Base-by-base conservation (phyloP, 495 filamentous ascomycete species). In the Trichoderma parareesei region DNA sequence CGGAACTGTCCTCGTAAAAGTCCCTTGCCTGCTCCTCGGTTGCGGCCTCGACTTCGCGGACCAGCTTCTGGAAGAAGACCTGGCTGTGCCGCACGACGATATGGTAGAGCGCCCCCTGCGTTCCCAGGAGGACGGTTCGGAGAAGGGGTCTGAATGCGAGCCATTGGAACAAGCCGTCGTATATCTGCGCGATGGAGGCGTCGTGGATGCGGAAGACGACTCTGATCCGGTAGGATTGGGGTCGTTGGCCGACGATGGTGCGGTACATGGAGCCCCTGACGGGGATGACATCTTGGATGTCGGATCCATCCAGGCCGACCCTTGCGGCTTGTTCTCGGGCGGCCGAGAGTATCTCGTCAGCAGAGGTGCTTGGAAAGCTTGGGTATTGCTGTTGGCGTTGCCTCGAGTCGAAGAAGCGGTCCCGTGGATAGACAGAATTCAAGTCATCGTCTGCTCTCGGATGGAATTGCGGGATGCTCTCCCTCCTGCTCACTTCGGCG, bases 201-300 rank as follows among this genome's bases (percentile, higher is more conserved):
- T 38, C 6, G 1, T 37, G 38, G 48, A 65, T 53, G 2, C 63
- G 61, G 35, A 70, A 66, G 35, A 65, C 57, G 27, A 67, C 40
- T 5, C 68, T 63, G 61, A 41, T 62, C 44, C 60, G 48, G 44
- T 69, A 67, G 20, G 64, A 61, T 44, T 66, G 66, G 6, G 66
- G 61, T 18, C 66, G 7, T 57, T 61, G 64, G 5, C 66, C 64
- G 16, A 60, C 61, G 3, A 62, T 64, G 2, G 67, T 38, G 10
- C 46, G 16, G 40, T 66, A 63, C 41, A 64, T 65, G 61, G 33
- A 63, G 43, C 62, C 48, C n/a, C 65, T 67, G 55, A 70, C 68
- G 38, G 57, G 66, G 10, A 70, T 64, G 18, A 66, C 40, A 44
- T 66, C 61, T 43, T 67, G 53, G 27, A 67, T 42, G 18, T 63